Evolutionary conservation across 2,329 filamentous ascomycete genomes (phyloP).

Genomic region (Cytospora mali): DNA sequence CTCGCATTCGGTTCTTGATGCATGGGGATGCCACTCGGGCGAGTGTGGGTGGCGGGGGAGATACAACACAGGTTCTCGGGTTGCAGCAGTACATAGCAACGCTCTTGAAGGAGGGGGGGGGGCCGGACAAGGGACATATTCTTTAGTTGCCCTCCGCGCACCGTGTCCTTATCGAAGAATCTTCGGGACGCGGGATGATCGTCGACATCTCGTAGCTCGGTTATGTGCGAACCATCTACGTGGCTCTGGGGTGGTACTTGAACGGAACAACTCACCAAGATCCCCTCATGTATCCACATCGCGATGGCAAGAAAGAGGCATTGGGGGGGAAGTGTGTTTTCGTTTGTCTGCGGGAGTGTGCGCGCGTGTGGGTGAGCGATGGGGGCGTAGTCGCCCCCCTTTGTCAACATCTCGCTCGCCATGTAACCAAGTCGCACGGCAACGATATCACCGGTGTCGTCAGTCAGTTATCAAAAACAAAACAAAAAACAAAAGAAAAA

Average conservation of each 20-base stretch:
- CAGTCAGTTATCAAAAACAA: background rate
- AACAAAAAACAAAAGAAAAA: no score
- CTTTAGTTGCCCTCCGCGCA: no score
- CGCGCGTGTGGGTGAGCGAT: no score
- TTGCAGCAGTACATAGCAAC: background rate
- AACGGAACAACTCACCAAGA: background rate
- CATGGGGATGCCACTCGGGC: background rate
- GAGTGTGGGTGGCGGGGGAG: background rate
- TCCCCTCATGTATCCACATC: background rate
- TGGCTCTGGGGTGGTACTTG: background rate
- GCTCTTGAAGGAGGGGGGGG: no score
- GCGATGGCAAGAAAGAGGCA: background rate
- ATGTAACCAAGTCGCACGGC: background rate
- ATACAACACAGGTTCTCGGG: no score
- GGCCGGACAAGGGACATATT: no score
- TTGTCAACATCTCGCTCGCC: background rate
- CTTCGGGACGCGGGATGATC: background rate
- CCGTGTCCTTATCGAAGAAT: background rate
- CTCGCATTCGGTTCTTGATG: background rate
- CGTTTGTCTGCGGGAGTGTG: no score
- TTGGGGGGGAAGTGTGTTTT: no score
- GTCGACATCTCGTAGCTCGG: slow-evolving; percentile 1
- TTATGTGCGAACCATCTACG: background rate
- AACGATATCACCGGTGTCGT: background rate
- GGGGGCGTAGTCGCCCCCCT: no score